Conservation (phyloP, 2,329 filamentous ascomycete genomes). For the Penicillium sclerotiorum region DNA sequence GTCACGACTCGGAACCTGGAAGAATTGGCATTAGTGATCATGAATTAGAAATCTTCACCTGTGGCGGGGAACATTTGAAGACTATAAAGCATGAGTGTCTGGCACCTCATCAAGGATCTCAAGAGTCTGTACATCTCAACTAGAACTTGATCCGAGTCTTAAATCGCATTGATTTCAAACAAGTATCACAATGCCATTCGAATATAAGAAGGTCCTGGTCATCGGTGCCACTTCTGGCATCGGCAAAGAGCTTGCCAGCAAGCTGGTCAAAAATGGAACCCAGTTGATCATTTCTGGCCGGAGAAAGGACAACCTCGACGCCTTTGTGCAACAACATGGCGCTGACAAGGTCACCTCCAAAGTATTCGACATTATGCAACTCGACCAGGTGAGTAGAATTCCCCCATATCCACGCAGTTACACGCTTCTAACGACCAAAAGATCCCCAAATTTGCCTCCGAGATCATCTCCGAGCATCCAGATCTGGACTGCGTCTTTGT, state of each 20-base stretch:
- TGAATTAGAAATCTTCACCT: no score
- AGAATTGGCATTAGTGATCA: no score
- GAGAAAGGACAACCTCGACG: slow-evolving; percentile 54
- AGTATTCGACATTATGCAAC: slow-evolving; percentile 55
- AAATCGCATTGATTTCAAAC: not conserved
- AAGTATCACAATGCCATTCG: slow-evolving; percentile 41
- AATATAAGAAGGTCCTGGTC: slow-evolving; percentile 57
- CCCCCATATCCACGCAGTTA: not conserved
- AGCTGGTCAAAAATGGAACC: slow-evolving; percentile 51
- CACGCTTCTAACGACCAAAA: not conserved
- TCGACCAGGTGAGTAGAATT: slow-evolving; percentile 43
- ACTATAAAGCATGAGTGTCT: not conserved
- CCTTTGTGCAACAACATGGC: slow-evolving; percentile 51
- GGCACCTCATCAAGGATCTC: no score
- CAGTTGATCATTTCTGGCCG: slow-evolving; percentile 54
- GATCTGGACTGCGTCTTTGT: slow-evolving; percentile 23
- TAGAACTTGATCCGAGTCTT: not conserved
- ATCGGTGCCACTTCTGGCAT: slow-evolving; percentile 54
- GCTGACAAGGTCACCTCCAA: slow-evolving; percentile 49
- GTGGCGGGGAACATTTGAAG: no score
- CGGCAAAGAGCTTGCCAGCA: slow-evolving; percentile 53
- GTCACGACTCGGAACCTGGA: not conserved
- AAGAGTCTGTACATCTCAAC: not conserved
- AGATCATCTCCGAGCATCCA: slow-evolving; percentile 22
- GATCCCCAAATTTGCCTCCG: slow-evolving; percentile 22